Percentiles rank a stretch among this genome's conserved stretches.
These are phyloP conservation scores for Spinellus fusiger DNA, from an alignment of 192 early-diverging fungal species.

Conservation along the genomic window DNA sequence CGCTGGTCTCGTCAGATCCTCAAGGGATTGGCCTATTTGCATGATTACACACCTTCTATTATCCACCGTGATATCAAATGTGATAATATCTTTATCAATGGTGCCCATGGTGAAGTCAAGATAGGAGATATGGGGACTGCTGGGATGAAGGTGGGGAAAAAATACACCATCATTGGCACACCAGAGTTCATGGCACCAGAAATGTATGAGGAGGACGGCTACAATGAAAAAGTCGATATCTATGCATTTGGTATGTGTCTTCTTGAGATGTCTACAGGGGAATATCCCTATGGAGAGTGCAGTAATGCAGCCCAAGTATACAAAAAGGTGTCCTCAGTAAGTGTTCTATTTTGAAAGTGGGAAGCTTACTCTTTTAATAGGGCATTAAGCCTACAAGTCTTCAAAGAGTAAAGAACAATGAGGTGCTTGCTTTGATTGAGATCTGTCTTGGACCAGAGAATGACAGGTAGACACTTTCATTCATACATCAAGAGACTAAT, in stretches of 20 bases:
- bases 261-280: slow-evolving; percentile 67
- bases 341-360: neutral
- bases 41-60: slow-evolving; percentile 69
- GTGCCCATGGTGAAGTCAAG: slow-evolving; percentile 79
- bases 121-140: slow-evolving; percentile 85
- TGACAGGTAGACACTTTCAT: slow-evolving; percentile 20
- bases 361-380: neutral
- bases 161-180: slow-evolving; percentile 74
- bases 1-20: slow-evolving; percentile 79
- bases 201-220: slow-evolving; percentile 78
- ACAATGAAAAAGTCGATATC: slow-evolving; percentile 84
- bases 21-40: slow-evolving; percentile 72
- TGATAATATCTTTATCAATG: slow-evolving; percentile 86
- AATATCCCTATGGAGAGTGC: slow-evolving; percentile 85
- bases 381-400: slow-evolving; percentile 71
- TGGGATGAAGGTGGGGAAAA: slow-evolving; percentile 81
- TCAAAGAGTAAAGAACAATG: slow-evolving; percentile 48
- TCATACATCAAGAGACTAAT: neutral
- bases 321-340: slow-evolving; percentile 65
- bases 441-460: slow-evolving; percentile 59
- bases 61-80: slow-evolving; percentile 74
- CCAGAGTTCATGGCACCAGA: slow-evolving; percentile 92
- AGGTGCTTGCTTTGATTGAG: slow-evolving; percentile 59
- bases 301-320: slow-evolving; percentile 81
- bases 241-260: slow-evolving; percentile 88